Evolutionary conservation across 169 alveolate species (phyloP), one percentile per base, ranked within the genome.

Genomic region (Plasmodium cynomolgi): DNA sequence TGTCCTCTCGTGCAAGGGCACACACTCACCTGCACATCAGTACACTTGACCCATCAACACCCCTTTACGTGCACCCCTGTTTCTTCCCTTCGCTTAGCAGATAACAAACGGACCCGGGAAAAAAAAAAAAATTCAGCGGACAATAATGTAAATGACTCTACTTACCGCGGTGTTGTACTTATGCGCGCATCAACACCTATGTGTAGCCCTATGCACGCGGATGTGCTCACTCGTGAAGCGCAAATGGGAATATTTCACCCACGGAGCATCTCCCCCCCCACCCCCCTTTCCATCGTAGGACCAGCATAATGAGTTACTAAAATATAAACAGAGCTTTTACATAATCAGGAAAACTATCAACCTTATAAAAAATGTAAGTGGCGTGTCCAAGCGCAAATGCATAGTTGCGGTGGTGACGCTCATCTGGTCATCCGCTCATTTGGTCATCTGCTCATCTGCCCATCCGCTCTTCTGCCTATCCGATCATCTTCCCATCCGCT

Each of bases 301-400:
- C 37, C 9, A 23, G 50, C 33, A 84, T 68, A 58, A 88, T 58
- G 93, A 88, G 47, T 20, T 88, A 34, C 73, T 29, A 54, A 88
- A 88, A 79, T 88, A 88, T 88, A 88, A 88, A 17, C 86, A 79
- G 71, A 88, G 93, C 58, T 88, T 88, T 26, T 88, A 88, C 71
- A 77, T 88, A 88, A 88, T 88, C 74, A 75, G 68, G 82, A 88
- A 88, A 80, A 56, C 93, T 6, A 54, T 88, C 80, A 88, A 79
- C 44, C 79, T 88, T 77, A 39, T 88, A 77, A 88, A 88, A 79
- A 75, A 88, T 79, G 93, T 88, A 88, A 88, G 37, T 34, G 20
- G 0, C 31, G 20, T 23, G n/a, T 9, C n/a, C 31, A 23, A 15
- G 29, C 1, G 68, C 5, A 17, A 0, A 1, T 54, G 39, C 15